Conservation (phyloP, 1,284 basidiomycete genomes). For the Schizophyllum amplum region DNA sequence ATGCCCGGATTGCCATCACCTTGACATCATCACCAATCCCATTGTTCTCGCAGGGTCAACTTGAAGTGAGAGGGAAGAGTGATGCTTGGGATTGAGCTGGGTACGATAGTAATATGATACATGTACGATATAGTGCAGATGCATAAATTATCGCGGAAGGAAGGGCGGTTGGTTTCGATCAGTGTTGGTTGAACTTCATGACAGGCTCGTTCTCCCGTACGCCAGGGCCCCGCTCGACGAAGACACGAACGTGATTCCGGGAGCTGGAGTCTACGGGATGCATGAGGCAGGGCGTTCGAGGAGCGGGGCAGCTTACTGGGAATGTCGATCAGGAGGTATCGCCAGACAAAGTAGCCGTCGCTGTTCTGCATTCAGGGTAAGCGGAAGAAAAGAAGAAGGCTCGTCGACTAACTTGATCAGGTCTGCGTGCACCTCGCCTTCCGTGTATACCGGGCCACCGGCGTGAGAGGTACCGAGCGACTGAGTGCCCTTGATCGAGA, state of each 20-base stretch:
- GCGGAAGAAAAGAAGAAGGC: constrained; percentile 7
- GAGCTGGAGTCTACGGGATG: constrained; percentile 46
- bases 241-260: constrained; percentile 57
- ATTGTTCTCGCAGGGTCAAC: too few relatives aligned
- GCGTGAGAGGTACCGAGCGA: constrained; percentile 13
- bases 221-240: constrained; percentile 57
- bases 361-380: constrained; percentile 41
- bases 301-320: constrained; percentile 45
- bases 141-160: too few relatives aligned
- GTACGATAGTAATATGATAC: too few relatives aligned
- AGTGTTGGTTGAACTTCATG: constrained; percentile 39
- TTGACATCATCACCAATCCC: too few relatives aligned
- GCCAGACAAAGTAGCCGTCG: constrained; percentile 68
- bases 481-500: not conserved
- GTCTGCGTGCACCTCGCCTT: constrained; percentile 75
- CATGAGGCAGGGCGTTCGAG: constrained; percentile 6
- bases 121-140: too few relatives aligned
- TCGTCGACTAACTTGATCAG: constrained; percentile 52
- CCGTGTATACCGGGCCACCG: constrained; percentile 47
- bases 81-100: too few relatives aligned
- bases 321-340: constrained; percentile 71
- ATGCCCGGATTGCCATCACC: too few relatives aligned
- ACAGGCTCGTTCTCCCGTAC: constrained; percentile 66
- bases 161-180: too few relatives aligned
- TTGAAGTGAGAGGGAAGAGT: too few relatives aligned